Percentiles rank a stretch among this genome's conserved stretches.
These are phyloP conservation scores for Dalechampia spathulata DNA, from an alignment of 441 rosid species.

Conservation along the genomic window DNA sequence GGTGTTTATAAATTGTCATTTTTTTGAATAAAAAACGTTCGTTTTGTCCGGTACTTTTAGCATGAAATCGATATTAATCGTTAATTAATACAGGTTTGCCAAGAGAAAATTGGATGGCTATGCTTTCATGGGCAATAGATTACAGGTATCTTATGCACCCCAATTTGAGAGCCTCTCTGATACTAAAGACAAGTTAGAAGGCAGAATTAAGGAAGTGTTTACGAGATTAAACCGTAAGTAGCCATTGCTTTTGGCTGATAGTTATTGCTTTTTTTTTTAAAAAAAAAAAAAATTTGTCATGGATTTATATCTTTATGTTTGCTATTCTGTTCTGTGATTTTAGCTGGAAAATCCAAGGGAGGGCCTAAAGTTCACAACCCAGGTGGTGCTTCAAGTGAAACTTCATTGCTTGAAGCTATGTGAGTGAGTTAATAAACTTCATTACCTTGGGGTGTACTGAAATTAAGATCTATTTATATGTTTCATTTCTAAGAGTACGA, in stretches of 20 bases:
- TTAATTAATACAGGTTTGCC: conserved; percentile 47
- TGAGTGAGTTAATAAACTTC: neutral
- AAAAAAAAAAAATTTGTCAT: no score
- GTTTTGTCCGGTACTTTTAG: no score
- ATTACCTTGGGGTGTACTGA: no score
- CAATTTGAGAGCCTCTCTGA: conserved; percentile 65
- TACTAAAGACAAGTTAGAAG: conserved; percentile 72
- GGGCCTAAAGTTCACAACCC: conserved; percentile 15
- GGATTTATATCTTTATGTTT: neutral
- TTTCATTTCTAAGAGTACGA: no score
- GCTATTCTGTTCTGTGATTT: conserved; percentile 1
- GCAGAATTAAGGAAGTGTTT: conserved; percentile 66
- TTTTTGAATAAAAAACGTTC: no score
- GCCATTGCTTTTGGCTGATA: neutral
- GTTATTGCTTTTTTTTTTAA: no score
- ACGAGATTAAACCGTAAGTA: conserved; percentile 55
- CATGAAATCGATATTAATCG: no score
- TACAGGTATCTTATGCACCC: conserved; percentile 74
- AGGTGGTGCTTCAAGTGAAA: conserved; percentile 15
- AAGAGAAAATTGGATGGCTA: conserved; percentile 82
- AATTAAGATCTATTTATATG: no score
- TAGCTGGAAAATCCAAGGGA: conserved; percentile 45
- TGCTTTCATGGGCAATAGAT: conserved; percentile 62
- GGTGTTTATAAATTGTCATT: conserved; percentile 29
- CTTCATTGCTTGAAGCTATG: conserved; percentile 18